Evolutionary conservation across 2,329 filamentous ascomycete species (phyloP).

Genomic region (Sordariomycetes sp.): DNA sequence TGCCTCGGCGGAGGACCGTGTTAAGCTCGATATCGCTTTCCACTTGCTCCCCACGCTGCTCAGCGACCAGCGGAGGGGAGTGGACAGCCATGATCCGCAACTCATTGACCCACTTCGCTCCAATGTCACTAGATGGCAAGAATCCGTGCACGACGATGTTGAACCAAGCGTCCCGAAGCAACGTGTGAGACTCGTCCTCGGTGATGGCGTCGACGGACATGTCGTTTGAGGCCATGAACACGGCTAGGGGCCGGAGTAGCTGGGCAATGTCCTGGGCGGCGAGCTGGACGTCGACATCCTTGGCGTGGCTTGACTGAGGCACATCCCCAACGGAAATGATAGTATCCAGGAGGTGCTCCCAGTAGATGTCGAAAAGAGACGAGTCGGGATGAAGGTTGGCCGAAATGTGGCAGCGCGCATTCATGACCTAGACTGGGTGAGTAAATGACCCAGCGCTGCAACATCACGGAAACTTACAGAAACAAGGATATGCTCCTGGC

Average conservation of each 20-base stretch:
- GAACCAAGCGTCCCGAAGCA: conserved; percentile 92
- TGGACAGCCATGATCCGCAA: conserved; percentile 77
- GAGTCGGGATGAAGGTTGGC: conserved; percentile 57
- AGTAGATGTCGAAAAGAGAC: conserved; percentile 70
- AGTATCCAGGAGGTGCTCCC: conserved; percentile 72
- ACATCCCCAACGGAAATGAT: conserved; percentile 87
- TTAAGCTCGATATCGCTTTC: conserved; percentile 98
- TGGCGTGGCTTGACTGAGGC: conserved; percentile 61
- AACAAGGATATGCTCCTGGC: conserved; percentile 55
- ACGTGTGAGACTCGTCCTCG: conserved; percentile 59
- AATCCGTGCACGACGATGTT: conserved; percentile 95
- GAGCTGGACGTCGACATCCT: conserved; percentile 69
- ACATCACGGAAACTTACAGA: conserved; percentile 43
- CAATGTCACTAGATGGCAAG: conserved; percentile 60
- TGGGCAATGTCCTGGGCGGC: conserved; percentile 82
- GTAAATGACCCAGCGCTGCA: not conserved
- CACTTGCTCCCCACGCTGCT: conserved; percentile 78
- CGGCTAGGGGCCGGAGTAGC: conserved; percentile 75
- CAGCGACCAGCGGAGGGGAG: conserved; percentile 77
- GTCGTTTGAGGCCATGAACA: conserved; percentile 63
- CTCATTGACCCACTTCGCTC: conserved; percentile 63
- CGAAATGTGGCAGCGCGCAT: conserved; percentile 72
- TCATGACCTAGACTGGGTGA: conserved; percentile 45
- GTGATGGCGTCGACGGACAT: conserved; percentile 34
- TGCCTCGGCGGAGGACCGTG: conserved; percentile 78